Percentiles rank a stretch among this genome's conserved stretches.
Conservation (phyloP, 1,284 basidiomycete genomes). For the Xerocomus minutiporus region DNA sequence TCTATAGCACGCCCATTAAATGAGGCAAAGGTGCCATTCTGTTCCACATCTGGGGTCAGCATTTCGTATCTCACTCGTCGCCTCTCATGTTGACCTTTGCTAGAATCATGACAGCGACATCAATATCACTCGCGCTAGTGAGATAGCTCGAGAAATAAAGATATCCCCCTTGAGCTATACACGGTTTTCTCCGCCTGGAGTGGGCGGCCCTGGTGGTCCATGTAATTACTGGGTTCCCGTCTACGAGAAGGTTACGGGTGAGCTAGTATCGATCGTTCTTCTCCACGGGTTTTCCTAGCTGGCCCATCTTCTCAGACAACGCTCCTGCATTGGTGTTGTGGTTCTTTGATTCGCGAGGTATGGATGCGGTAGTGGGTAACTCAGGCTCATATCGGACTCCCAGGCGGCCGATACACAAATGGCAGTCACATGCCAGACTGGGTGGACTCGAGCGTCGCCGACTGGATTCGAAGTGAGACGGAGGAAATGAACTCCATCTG, state of each 20-base stretch:
- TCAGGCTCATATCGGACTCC: slow-evolving; percentile 5
- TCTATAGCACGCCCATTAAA: slow-evolving; percentile 48
- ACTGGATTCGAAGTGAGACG: slow-evolving; percentile 55
- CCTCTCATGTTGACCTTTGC: not conserved
- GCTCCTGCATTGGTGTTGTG: slow-evolving; percentile 55
- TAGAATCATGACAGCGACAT: slow-evolving; percentile 68
- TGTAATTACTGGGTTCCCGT: slow-evolving; percentile 70
- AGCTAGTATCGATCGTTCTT: not conserved
- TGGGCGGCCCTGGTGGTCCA: slow-evolving; percentile 59
- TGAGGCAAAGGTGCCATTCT: slow-evolving; percentile 46
- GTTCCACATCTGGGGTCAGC: slow-evolving; percentile 55
- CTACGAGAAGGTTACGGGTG: slow-evolving; percentile 33
- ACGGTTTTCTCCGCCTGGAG: slow-evolving; percentile 48
- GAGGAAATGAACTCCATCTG: slow-evolving; percentile 43
- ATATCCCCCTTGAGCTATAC: slow-evolving; percentile 63
- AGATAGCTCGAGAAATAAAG: slow-evolving; percentile 51
- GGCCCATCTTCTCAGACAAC: slow-evolving; percentile 33
- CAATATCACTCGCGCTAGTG: slow-evolving; percentile 61
- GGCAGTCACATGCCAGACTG: slow-evolving; percentile 53
- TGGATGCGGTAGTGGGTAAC: not conserved
- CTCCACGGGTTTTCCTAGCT: not conserved
- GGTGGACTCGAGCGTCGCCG: slow-evolving; percentile 59
- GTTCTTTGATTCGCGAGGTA: slow-evolving; percentile 70
- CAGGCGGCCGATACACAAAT: slow-evolving; percentile 48
- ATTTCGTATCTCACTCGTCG: not conserved